Evolutionary conservation across 1,284 basidiomycete species (phyloP).

Genomic region (Trametes hirsuta): DNA sequence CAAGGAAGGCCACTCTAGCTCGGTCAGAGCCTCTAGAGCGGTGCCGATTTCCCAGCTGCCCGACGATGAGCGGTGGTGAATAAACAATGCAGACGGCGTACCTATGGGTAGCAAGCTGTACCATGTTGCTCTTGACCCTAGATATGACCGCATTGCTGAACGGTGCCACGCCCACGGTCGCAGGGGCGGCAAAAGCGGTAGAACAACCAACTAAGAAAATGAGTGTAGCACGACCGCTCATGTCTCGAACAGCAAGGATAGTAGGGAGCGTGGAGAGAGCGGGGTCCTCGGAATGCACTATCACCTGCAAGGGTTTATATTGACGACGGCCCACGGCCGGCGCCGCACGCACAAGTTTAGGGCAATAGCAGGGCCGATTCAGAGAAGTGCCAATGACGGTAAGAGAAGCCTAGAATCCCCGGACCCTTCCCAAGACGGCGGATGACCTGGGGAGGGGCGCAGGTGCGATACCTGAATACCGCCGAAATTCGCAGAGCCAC

Average conservation of each 20-base stretch:
- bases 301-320: slow-evolving; percentile 7
- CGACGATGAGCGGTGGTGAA: not conserved
- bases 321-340: not conserved
- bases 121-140: slow-evolving; percentile 30
- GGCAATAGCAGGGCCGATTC: slow-evolving; percentile 8
- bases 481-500: not conserved
- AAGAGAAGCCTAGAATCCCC: slow-evolving; percentile 8
- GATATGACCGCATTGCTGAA: slow-evolving; percentile 23
- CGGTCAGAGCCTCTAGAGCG: slow-evolving; percentile 63
- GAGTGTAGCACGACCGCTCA: slow-evolving; percentile 9
- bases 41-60: slow-evolving; percentile 76
- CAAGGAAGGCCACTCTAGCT: slow-evolving; percentile 56
- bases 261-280: slow-evolving; percentile 4
- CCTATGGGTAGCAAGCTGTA: slow-evolving; percentile 36
- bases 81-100: slow-evolving; percentile 2
- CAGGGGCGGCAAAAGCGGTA: slow-evolving; percentile 6
- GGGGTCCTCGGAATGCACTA: not conserved
- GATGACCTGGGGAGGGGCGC: not conserved
- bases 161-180: slow-evolving; percentile 9
- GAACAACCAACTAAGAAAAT: slow-evolving; percentile 6
- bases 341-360: not conserved
- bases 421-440: not conserved
- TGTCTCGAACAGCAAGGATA: slow-evolving; percentile 7
- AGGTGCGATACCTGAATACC: not conserved
- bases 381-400: slow-evolving; percentile 8